Conservation (phyloP, 805 yeast genomes). For the Metschnikowia amazonensis region DNA sequence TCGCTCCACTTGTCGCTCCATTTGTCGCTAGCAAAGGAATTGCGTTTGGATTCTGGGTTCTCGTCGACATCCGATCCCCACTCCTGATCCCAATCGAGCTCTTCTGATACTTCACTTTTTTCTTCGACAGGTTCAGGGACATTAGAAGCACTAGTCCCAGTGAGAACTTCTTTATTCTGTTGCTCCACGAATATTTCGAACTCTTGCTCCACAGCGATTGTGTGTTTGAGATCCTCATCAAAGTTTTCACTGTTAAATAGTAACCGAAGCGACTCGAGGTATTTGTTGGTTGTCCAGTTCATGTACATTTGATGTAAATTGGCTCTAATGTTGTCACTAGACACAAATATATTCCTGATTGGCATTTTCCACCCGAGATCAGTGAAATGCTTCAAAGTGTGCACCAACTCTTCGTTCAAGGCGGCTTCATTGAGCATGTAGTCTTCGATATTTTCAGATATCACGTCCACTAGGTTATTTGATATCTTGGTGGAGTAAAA, state of each 20-base stretch:
- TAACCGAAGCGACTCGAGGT: slow-evolving; percentile 27
- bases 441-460: slow-evolving; percentile 29
- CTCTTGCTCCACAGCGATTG: slow-evolving; percentile 12
- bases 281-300: slow-evolving; percentile 33
- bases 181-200: slow-evolving; percentile 15
- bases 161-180: not conserved
- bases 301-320: slow-evolving; percentile 26
- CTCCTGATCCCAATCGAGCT: slow-evolving; percentile 15
- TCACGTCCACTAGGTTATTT: slow-evolving; percentile 24
- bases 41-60: slow-evolving; percentile 2
- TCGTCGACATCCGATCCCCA: slow-evolving; percentile 20
- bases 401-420: slow-evolving; percentile 20
- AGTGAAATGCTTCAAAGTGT: slow-evolving; percentile 19
- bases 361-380: slow-evolving; percentile 26
- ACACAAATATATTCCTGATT: slow-evolving; percentile 15
- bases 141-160: not conserved
- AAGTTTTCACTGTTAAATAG: slow-evolving; percentile 15
- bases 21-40: slow-evolving; percentile 9
- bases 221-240: slow-evolving; percentile 8
- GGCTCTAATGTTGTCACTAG: slow-evolving; percentile 20
- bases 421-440: slow-evolving; percentile 17
- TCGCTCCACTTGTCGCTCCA: slow-evolving; percentile 13
- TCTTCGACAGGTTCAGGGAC: not conserved
- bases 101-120: slow-evolving; percentile 6
- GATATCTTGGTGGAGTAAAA: slow-evolving; percentile 29